These are phyloP conservation scores for Paramyrothecium roridum DNA, from an alignment of 2,329 filamentous ascomycete species.

Conservation along the genomic window DNA sequence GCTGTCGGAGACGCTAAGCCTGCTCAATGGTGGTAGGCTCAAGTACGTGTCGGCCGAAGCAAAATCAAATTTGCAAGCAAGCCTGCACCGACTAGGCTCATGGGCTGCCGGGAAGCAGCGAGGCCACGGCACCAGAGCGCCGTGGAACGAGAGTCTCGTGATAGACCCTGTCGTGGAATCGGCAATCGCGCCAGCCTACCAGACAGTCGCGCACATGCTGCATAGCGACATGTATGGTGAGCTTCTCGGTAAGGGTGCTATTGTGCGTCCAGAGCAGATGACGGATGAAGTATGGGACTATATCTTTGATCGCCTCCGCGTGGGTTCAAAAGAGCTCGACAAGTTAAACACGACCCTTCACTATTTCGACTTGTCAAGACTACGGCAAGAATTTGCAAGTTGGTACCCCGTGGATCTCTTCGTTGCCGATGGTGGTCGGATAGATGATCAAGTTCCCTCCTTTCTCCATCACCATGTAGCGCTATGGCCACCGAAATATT, in stretches of 20 bases:
- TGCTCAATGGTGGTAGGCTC: not conserved
- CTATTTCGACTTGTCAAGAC: not conserved
- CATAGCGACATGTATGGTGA: not conserved
- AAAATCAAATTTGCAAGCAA: not conserved
- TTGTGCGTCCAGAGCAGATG: not conserved
- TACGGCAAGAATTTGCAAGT: not conserved
- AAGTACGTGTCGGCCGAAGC: not conserved
- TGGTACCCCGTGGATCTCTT: not conserved
- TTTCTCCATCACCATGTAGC: not conserved
- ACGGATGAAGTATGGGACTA: not conserved
- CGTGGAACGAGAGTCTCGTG: not conserved
- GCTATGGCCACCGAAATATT: not conserved
- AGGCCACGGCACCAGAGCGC: not conserved
- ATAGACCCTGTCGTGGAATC: not conserved
- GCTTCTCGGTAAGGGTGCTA: not conserved
- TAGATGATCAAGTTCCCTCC: not conserved
- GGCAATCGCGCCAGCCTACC: not conserved
- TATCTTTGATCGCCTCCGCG: not conserved
- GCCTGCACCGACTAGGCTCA: not conserved
- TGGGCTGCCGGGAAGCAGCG: not conserved
- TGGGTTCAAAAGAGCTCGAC: not conserved
- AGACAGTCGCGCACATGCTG: not conserved
- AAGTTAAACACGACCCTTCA: not conserved
- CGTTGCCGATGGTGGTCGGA: not conserved
- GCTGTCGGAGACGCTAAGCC: not conserved